Evolutionary conservation across 2,329 filamentous ascomycete genomes (phyloP).

Genomic region (Epicoccum nigrum): DNA sequence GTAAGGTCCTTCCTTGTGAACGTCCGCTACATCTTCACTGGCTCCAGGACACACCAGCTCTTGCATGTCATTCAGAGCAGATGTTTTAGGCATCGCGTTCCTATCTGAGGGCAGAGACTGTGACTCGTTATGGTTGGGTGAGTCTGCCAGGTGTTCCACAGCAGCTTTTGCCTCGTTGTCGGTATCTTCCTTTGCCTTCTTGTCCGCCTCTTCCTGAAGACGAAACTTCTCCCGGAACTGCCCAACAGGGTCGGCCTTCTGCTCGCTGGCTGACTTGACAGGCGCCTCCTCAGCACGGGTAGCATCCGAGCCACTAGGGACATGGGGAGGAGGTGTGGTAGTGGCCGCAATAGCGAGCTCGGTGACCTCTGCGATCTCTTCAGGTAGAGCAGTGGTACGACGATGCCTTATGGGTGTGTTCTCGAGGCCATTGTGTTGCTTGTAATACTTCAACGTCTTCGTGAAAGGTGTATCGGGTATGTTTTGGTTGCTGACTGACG

Average conservation of each 20-base stretch:
- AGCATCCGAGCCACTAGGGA: slow-evolving; percentile 65
- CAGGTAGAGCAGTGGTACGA: slow-evolving; percentile 28
- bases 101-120: neutral
- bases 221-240: slow-evolving; percentile 66
- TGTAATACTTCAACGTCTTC: slow-evolving; percentile 28
- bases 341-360: slow-evolving; percentile 64
- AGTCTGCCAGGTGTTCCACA: neutral
- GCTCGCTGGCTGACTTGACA: slow-evolving; percentile 77
- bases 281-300: slow-evolving; percentile 71
- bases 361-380: slow-evolving; percentile 27
- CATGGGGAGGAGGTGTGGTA: slow-evolving; percentile 69
- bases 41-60: slow-evolving; percentile 22
- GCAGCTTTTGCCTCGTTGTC: slow-evolving; percentile 48
- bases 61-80: slow-evolving; percentile 10
- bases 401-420: slow-evolving; percentile 22
- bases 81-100: neutral
- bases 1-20: neutral
- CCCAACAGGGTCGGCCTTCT: slow-evolving; percentile 66
- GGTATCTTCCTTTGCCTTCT: slow-evolving; percentile 55
- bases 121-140: neutral
- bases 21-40: slow-evolving; percentile 1
- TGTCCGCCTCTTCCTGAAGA: slow-evolving; percentile 63
- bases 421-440: slow-evolving; percentile 19
- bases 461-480: slow-evolving; percentile 24
- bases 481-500: slow-evolving; percentile 3